phyloP scores from a whole-genome alignment of 768 basidiomycete genomes.

The Termitomyces sp. region DNA sequence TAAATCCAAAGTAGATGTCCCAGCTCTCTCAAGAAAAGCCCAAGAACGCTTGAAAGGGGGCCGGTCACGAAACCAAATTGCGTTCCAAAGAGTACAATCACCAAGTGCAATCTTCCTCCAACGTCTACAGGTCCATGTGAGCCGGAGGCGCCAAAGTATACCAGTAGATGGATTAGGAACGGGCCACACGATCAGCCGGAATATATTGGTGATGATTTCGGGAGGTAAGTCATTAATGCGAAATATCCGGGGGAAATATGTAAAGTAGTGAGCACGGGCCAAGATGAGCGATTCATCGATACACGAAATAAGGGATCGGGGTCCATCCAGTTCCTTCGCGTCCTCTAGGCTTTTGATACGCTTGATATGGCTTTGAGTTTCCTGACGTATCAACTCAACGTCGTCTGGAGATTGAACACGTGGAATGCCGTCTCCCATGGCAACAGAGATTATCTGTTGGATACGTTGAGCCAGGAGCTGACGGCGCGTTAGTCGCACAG shows the following conservation, averaged over 20 bases:
- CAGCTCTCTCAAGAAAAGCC: slow-evolving; percentile 54
- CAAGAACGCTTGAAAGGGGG: slow-evolving; percentile 46
- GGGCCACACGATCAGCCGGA: slow-evolving; percentile 58
- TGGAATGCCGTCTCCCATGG: slow-evolving; percentile 14
- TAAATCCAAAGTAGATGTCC: slow-evolving; percentile 50
- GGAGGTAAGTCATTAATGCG: slow-evolving; percentile 56
- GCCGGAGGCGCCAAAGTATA: slow-evolving; percentile 33
- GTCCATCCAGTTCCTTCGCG: slow-evolving; percentile 1
- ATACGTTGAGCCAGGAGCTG: slow-evolving; percentile 2
- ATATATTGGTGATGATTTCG: slow-evolving; percentile 62
- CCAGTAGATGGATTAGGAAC: slow-evolving; percentile 26
- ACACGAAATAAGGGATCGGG: neutral
- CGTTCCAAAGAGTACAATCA: slow-evolving; percentile 56
- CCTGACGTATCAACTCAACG: slow-evolving; percentile 4
- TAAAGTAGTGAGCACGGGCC: slow-evolving; percentile 26
- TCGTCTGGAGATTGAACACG: slow-evolving; percentile 14
- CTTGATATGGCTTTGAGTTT: slow-evolving; percentile 13
- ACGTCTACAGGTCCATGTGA: slow-evolving; percentile 55
- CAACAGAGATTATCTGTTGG: neutral
- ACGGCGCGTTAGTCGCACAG: neutral
- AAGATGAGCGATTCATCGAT: slow-evolving; percentile 25
- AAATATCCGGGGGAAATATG: slow-evolving; percentile 35
- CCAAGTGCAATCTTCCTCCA: slow-evolving; percentile 46
- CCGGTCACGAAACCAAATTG: slow-evolving; percentile 55
- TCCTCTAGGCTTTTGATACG: slow-evolving; percentile 11